Percentiles rank a stretch among this genome's conserved stretches.
Conservation (phyloP, 2,329 filamentous ascomycete genomes). For the Grosmannia serpens region DNA sequence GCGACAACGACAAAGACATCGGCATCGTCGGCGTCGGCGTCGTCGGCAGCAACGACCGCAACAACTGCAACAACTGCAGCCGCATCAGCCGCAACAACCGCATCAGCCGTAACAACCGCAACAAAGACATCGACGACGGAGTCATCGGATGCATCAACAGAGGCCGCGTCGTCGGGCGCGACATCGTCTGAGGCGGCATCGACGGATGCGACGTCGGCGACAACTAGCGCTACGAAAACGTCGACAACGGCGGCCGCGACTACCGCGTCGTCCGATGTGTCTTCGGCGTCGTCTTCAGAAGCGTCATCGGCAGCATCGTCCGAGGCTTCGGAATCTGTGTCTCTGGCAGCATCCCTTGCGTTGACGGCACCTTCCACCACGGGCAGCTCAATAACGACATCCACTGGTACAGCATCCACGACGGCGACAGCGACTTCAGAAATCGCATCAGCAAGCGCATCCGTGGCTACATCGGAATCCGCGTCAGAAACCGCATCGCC, state of each 20-base stretch:
- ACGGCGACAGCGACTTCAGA: not conserved
- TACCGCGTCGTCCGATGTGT: not conserved
- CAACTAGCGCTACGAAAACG: no score
- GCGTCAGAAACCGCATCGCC: not conserved
- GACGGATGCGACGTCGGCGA: not conserved
- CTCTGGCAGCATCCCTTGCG: no score
- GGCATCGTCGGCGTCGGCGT: not conserved
- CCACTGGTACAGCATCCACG: not conserved
- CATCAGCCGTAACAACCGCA: not conserved
- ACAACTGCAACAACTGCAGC: not conserved
- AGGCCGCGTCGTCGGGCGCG: not conserved
- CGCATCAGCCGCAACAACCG: not conserved
- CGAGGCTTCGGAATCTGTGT: no score
- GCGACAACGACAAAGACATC: slow-evolving; percentile 1
- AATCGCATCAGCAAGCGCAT: not conserved
- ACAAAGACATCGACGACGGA: not conserved
- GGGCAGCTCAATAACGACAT: not conserved
- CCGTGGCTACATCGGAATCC: not conserved
- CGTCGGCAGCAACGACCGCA: not conserved
- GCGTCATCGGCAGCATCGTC: not conserved
- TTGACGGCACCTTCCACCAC: no score
- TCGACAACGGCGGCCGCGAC: not conserved
- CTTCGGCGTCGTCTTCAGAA: not conserved
- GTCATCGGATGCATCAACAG: not conserved
- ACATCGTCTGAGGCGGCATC: not conserved